A percentile compares a stretch with the other conserved stretches of the same genome.
Evolutionary conservation across 768 basidiomycete genomes (phyloP).

Genomic region (Stropharia rugosoannulata): DNA sequence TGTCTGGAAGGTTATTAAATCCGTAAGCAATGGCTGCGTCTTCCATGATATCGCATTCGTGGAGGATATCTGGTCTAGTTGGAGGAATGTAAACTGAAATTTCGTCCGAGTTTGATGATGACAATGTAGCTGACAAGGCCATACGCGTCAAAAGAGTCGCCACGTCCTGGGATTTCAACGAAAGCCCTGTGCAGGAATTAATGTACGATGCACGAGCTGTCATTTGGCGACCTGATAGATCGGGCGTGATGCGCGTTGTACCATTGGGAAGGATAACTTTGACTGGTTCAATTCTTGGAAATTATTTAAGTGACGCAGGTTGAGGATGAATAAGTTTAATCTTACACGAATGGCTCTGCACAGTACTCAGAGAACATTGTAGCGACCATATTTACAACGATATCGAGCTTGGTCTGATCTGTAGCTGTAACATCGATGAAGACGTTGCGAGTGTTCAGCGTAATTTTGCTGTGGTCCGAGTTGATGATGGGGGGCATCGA

Average conservation of each 20-base stretch:
- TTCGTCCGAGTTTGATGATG: conserved; percentile 58
- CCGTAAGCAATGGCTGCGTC: conserved; percentile 98
- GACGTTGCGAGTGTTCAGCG: conserved; percentile 87
- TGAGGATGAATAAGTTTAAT: conserved; percentile 3
- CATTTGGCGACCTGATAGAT: conserved; percentile 71
- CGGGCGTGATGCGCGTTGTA: conserved; percentile 71
- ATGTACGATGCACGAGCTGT: conserved; percentile 86
- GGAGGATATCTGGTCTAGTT: conserved; percentile 98
- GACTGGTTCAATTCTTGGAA: conserved; percentile 86
- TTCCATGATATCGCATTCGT: conserved; percentile 98
- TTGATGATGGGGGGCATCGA: conserved; percentile 99
- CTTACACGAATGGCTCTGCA: conserved; percentile 88
- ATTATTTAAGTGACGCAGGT: neutral
- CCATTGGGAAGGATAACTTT: conserved; percentile 82
- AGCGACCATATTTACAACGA: conserved; percentile 91
- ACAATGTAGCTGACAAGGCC: conserved; percentile 64
- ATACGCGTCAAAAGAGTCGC: conserved; percentile 78
- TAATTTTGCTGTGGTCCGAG: conserved; percentile 96
- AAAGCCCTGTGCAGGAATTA: conserved; percentile 92
- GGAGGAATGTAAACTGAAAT: conserved; percentile 79
- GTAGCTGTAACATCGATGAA: conserved; percentile 98
- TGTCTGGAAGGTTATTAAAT: conserved; percentile 92
- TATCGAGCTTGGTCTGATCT: conserved; percentile 93
- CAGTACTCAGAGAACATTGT: conserved; percentile 99
- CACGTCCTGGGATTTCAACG: conserved; percentile 63